Base-by-base conservation (phyloP, 2,329 filamentous ascomycete species). In the Coniochaeta prunicola region DNA sequence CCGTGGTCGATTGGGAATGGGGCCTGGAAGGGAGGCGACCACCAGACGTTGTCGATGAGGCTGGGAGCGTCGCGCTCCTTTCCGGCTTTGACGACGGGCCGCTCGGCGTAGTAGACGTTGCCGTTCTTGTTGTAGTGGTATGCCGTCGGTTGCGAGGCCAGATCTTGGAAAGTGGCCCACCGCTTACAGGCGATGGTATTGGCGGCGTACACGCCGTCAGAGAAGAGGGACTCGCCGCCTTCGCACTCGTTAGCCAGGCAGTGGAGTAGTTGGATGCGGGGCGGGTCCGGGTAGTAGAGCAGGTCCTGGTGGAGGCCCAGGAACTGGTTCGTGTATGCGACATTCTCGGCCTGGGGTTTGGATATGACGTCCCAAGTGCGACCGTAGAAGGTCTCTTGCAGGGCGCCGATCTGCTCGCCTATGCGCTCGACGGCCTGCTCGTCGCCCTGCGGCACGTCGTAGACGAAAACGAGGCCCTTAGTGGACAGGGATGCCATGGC, bases 291-390 rank as follows among this genome's bases (percentile, higher is more conserved):
- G 73, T 94, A 88, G 74, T 97, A 97, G 58, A 97, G 80, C 42
- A 97, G 81, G 70, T 97, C 94, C 84, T 96, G 94, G 75, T 99
- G 94, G 54, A 97, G 86, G 17, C 90, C 90, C 1, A 97, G 84
- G 67, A 87, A 87, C 55, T 87, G 81, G 67, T 83, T 87, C 1
- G 93, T 97, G 74, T 97, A 92, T 10, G 94, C 93, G 4, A 97
- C 90, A 70, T 97, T 97, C 69, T 93, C 92, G 26, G 92, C 91
- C 58, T 90, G 72, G 1, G 89, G 87, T 57, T 96, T 88, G 3
- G 87, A 91, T 58, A 86, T 84, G 13, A 97, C 93, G 72, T 97
- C 89, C 86, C 92, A 97, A 0, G 91, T 96, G 65, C 81, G 79
- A 45, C 94, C 94, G 72, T 97, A 97, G 69, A 97, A 94, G 8